These are phyloP conservation scores for Sporothrix humicola DNA, from an alignment of 2,329 filamentous ascomycete species.

Conservation along the genomic window DNA sequence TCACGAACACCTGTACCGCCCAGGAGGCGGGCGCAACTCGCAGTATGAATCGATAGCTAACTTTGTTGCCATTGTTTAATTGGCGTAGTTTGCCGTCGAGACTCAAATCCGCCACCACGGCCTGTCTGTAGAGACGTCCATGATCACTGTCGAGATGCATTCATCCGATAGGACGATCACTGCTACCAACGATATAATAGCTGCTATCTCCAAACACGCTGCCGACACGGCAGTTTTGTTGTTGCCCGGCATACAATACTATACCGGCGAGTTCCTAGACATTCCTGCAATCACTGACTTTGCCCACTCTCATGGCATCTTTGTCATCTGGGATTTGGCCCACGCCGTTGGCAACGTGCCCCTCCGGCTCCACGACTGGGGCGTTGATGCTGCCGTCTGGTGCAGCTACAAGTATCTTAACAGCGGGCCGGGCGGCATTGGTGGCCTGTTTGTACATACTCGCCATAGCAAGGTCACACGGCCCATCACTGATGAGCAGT, in stretches of 20 bases:
- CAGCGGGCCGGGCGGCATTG: conserved; percentile 82
- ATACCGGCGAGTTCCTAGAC: conserved; percentile 87
- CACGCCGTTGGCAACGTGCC: conserved; percentile 79
- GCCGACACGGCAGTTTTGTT: conserved; percentile 75
- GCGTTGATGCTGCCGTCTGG: conserved; percentile 90
- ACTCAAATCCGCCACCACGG: conserved; percentile 79
- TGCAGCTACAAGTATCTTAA: conserved; percentile 98
- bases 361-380: conserved; percentile 81
- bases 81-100: conserved; percentile 74
- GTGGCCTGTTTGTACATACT: conserved; percentile 80
- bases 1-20: not conserved
- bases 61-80: not conserved
- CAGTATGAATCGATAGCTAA: not conserved
- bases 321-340: conserved; percentile 67
- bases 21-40: no score
- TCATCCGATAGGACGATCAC: conserved; percentile 61
- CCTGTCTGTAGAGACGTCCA: conserved; percentile 68
- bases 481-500: conserved; percentile 41
- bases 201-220: conserved; percentile 75
- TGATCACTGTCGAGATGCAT: conserved; percentile 73
- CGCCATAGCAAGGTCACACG: conserved; percentile 65
- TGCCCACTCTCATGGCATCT: conserved; percentile 63
- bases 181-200: conserved; percentile 72
- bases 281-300: conserved; percentile 78
- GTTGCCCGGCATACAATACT: conserved; percentile 88